phyloP scores from a whole-genome alignment of 2,329 filamentous ascomycete genomes.

The Colletotrichum tropicicola region DNA sequence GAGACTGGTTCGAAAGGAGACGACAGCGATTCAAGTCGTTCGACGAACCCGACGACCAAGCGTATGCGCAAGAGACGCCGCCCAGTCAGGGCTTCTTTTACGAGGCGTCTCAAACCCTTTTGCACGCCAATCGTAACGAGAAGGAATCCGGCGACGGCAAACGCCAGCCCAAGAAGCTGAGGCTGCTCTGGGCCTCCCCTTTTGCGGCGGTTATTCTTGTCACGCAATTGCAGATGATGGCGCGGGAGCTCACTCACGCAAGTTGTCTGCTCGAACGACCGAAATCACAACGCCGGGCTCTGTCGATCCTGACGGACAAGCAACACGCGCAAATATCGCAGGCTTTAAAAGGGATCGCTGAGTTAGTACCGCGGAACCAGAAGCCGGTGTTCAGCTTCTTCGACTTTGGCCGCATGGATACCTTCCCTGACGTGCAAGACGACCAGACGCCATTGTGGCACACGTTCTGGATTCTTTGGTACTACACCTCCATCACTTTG shows the following conservation, averaged over 20 bases:
- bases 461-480: slow-evolving; percentile 18
- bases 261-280: slow-evolving; percentile 13
- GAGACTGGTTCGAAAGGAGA: slow-evolving; percentile 1
- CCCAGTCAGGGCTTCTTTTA: slow-evolving; percentile 13
- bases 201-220: slow-evolving; percentile 18
- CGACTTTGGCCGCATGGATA: slow-evolving; percentile 18
- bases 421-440: background rate
- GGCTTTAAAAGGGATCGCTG: slow-evolving; percentile 3
- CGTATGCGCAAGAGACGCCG: slow-evolving; percentile 7
- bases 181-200: slow-evolving; percentile 9
- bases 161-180: slow-evolving; percentile 1
- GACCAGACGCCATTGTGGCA: slow-evolving; percentile 20
- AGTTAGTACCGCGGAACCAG: slow-evolving; percentile 9
- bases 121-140: background rate
- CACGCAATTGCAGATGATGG: slow-evolving; percentile 20
- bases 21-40: slow-evolving; percentile 17
- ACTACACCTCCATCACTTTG: slow-evolving; percentile 15
- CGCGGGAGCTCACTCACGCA: slow-evolving; percentile 7
- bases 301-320: slow-evolving; percentile 13
- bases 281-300: slow-evolving; percentile 1
- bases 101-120: slow-evolving; percentile 2
- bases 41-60: slow-evolving; percentile 14
- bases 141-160: background rate
- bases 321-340: slow-evolving; percentile 14
- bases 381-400: slow-evolving; percentile 11